Base-by-base conservation (phyloP, 768 basidiomycete genomes). In the Coprinopsis strossmayeri region DNA sequence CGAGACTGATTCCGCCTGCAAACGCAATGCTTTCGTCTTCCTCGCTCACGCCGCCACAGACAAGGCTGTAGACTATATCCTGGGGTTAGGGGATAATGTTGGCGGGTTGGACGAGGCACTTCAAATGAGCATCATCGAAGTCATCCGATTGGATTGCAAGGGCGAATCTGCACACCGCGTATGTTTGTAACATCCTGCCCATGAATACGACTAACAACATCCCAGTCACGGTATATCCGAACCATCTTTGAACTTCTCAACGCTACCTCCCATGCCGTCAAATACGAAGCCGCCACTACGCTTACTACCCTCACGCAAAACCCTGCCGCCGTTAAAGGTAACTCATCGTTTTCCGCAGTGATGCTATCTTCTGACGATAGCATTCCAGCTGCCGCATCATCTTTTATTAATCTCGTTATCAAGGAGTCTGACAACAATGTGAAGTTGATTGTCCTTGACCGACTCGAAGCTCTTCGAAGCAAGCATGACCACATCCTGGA, bases 391-490 rank as follows among this genome's bases (percentile, higher is more conserved):
- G 88, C 93, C 41, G 94, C 93, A 2, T 79, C 84, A 7, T 87
- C 80, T 55, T 82, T 95, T 54, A 90, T 96, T 58, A 87, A 81
- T 55, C 80, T 98, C 39, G 84, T 93, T 51, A 75, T 87, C 64
- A 95, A 94, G 68, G 95, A 98, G 67, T 91, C 93, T 1, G 95
- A 98, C 69, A 99, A 98, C 69, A 99, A 99, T 58, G 95, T 97
- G 65, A 98, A 97, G 67, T 78, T 97, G 38, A 98, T 98, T 51
- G 95, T 98, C 15, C 76, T 99, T 21, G 90, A 95, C 61, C 83
- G 96, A 38, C 77, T 99, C 28, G 90, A 97, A 47, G 68, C 66
- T 27, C 73, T 99, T 18, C 80, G 90, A 37, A 72, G 81, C 3
- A 90, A 84, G 59, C 93, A 97, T 64, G 93, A 90, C 15, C 82